phyloP scores from a whole-genome alignment of 2,329 filamentous ascomycete genomes.

The Sphaceloma murrayae region DNA sequence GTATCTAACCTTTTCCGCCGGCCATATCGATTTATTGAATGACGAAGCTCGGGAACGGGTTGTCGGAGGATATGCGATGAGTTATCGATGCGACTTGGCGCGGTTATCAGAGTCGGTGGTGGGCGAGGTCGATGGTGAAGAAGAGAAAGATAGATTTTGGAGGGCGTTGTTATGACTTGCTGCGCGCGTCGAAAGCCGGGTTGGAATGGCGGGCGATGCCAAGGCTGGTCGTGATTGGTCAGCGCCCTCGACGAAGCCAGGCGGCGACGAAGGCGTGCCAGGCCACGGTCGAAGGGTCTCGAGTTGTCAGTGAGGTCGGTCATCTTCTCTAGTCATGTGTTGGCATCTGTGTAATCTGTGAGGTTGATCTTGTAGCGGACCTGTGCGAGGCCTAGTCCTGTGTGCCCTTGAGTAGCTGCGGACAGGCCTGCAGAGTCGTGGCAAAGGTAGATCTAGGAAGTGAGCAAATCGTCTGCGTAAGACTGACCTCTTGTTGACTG shows the following conservation, averaged over 20 bases:
- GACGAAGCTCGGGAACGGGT: constrained; percentile 8
- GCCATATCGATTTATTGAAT: constrained; percentile 43
- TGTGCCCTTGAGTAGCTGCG: too few relatives aligned
- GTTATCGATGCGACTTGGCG: constrained; percentile 16
- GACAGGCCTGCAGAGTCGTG: too few relatives aligned
- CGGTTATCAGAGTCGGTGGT: constrained; percentile 10
- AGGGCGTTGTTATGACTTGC: constrained; percentile 7
- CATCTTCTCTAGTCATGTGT: too few relatives aligned
- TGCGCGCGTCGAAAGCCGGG: constrained; percentile 2
- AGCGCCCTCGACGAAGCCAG: not conserved
- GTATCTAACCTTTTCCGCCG: constrained; percentile 89
- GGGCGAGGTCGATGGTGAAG: constrained; percentile 9
- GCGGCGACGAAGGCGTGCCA: not conserved
- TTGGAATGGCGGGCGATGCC: constrained; percentile 6
- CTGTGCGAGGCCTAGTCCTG: too few relatives aligned
- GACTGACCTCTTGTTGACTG: too few relatives aligned
- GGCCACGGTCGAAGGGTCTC: too few relatives aligned
- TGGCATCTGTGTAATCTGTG: too few relatives aligned
- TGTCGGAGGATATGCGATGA: constrained; percentile 16
- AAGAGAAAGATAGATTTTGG: constrained; percentile 15
- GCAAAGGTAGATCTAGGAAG: too few relatives aligned
- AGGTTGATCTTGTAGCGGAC: too few relatives aligned
- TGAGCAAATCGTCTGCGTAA: too few relatives aligned
- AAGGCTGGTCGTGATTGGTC: constrained; percentile 4
- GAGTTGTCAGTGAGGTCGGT: too few relatives aligned